Base-by-base conservation (phyloP, 345 rosid species). In the Eucalyptus microcorys region DNA sequence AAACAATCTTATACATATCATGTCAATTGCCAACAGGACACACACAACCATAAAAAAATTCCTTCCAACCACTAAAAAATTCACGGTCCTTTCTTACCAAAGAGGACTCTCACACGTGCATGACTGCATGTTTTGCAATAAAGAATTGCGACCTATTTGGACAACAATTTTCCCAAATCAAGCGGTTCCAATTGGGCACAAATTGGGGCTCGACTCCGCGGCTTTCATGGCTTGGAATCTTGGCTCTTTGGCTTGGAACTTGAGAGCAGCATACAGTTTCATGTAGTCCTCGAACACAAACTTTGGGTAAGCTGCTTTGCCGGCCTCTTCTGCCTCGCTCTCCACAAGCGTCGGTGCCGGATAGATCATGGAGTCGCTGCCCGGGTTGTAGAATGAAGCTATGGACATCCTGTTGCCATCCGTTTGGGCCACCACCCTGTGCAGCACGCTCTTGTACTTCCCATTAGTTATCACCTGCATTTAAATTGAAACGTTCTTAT, bases 321-420 rank as follows among this genome's bases (percentile, higher is more conserved):
- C 90, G 87, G 92, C 89, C 87, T 91, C 94, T 50, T 87, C 80
- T 43, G 89, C 89, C 53, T 92, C 96, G 68, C 93, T 91, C 87
- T 93, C 98, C 85, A 96, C 50, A 92, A 97, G 86, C 80, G 91
- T 92, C 8, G 98, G 96, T 1, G 99, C 98, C 42, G 99, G 99
- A 42, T 91, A 94, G 55, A 97, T 96, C 1, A 97, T 93, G 10
- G 99, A 97, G 57, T 96, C 98, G 2, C 95, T 94, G 40, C 99
- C 98, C 0, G 99, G 99, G 91, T 97, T 97, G 92, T 96, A 97
- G 92, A 97, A 97, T 6, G 99, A 97, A 48, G 99, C 99, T 30
- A 97, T 83, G 7, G 99, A 97, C 99, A 97, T 97, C 49, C 98
- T 89, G 30, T 94, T 89, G 2, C 99, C 99, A 5, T 95, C 90